Percentiles rank a stretch among this genome's conserved stretches.
Evolutionary conservation across 23 red algal genomes (phyloP).

Genomic region (Gracilariopsis chorda): DNA sequence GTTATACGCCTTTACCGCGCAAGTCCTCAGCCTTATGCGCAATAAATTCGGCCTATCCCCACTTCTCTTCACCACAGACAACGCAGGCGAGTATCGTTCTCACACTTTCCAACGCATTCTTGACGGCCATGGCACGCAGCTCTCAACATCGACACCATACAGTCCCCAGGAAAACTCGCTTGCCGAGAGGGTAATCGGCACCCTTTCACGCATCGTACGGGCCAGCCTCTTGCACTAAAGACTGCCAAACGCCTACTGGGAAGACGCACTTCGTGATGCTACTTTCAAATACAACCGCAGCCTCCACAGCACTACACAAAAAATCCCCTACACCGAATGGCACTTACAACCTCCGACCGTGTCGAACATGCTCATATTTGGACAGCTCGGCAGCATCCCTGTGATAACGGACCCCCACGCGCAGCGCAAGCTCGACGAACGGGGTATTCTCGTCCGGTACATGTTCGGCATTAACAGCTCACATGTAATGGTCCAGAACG

Average conservation of each 20-base stretch:
- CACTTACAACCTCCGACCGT: not conserved
- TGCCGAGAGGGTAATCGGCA: conserved; percentile 7
- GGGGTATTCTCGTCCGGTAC: not conserved
- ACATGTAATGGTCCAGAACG: not conserved
- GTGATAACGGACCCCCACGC: not conserved
- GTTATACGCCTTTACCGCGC: not conserved
- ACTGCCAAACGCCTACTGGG: not conserved
- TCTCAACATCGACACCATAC: not conserved
- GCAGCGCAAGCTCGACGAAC: not conserved
- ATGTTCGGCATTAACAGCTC: not conserved
- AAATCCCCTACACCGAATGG: not conserved
- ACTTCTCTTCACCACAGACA: not conserved
- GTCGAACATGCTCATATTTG: not conserved
- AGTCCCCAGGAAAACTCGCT: conserved; percentile 17
- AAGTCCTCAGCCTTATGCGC: not conserved
- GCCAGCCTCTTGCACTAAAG: not conserved
- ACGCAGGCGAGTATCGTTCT: not conserved
- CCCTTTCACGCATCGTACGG: not conserved
- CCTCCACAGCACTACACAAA: not conserved
- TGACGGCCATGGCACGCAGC: not conserved
- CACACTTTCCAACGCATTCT: not conserved
- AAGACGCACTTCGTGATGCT: not conserved
- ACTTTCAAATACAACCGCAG: not conserved
- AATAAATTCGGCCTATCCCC: not conserved
- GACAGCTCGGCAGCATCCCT: not conserved